Conservation (phyloP, 768 basidiomycete species). For the Daedalea quercina region DNA sequence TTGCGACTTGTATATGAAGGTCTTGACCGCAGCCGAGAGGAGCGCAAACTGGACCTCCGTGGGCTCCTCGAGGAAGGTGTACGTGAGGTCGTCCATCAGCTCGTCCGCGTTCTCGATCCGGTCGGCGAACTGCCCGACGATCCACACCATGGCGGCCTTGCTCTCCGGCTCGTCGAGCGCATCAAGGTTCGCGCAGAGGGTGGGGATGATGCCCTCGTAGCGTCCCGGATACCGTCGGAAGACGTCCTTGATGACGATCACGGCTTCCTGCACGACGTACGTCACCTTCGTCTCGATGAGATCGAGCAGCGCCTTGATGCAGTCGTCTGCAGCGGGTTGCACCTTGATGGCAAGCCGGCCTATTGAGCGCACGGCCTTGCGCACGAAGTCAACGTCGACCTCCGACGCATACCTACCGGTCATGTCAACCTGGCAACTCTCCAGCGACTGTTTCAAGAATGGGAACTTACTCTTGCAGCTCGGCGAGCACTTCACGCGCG, state of each 20-base stretch:
- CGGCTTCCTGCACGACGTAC: constrained; percentile 95
- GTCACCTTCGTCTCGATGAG: constrained; percentile 91
- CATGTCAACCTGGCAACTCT: background rate
- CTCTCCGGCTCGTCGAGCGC: constrained; percentile 92
- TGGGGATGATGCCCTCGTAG: constrained; percentile 95
- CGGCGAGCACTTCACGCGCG: constrained; percentile 85
- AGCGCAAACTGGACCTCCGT: constrained; percentile 95
- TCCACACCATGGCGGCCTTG: constrained; percentile 97
- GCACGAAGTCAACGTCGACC: constrained; percentile 96
- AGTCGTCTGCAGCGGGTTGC: constrained; percentile 77
- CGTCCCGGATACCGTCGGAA: constrained; percentile 95
- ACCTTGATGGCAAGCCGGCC: constrained; percentile 99
- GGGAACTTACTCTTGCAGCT: constrained; percentile 79
- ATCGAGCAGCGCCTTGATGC: constrained; percentile 79
- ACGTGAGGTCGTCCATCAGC: constrained; percentile 85
- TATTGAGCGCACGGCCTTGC: constrained; percentile 95
- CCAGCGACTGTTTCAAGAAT: background rate
- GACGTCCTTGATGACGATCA: constrained; percentile 97
- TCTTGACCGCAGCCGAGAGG: constrained; percentile 89
- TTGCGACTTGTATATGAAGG: constrained; percentile 85
- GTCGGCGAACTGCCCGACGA: constrained; percentile 93
- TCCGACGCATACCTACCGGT: constrained; percentile 87
- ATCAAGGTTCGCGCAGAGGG: constrained; percentile 88
- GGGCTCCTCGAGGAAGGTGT: constrained; percentile 88
- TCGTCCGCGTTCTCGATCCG: constrained; percentile 95